Evolutionary conservation across 1,284 basidiomycete species (phyloP).

Genomic region (Tilletia caries): DNA sequence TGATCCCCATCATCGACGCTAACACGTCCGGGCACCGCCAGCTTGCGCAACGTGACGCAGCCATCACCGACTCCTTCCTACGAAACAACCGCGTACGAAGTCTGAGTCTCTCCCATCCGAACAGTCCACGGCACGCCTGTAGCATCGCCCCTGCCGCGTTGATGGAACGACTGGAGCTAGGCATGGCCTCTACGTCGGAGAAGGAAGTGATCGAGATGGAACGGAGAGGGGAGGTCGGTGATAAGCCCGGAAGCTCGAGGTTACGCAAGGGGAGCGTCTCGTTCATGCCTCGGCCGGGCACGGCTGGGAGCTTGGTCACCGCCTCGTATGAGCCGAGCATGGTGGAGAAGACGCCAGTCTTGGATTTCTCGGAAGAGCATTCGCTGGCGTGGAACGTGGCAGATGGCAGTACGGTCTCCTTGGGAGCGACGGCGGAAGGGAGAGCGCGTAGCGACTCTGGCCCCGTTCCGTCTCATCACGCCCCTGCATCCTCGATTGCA

Average conservation of each 20-base stretch:
- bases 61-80: conserved; percentile 8
- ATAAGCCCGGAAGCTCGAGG: background rate
- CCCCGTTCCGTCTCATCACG: too few relatives aligned
- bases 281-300: background rate
- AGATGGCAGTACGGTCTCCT: too few relatives aligned
- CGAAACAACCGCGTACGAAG: background rate
- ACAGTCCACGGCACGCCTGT: background rate
- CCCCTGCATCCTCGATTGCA: too few relatives aligned
- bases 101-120: background rate
- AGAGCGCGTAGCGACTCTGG: too few relatives aligned
- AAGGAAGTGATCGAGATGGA: background rate
- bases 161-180: background rate
- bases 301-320: background rate
- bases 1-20: conserved; percentile 9
- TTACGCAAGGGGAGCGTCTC: background rate
- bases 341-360: background rate
- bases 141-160: background rate
- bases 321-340: background rate
- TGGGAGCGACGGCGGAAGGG: too few relatives aligned
- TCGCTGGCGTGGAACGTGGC: too few relatives aligned
- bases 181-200: background rate
- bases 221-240: background rate
- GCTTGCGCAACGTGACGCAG: background rate
- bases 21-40: background rate
- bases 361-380: background rate